A percentile compares a stretch with the other conserved stretches of the same genome.
phyloP scores from a whole-genome alignment of 2,329 filamentous ascomycete species.

The Paecilomyces dactylethromorphus region DNA sequence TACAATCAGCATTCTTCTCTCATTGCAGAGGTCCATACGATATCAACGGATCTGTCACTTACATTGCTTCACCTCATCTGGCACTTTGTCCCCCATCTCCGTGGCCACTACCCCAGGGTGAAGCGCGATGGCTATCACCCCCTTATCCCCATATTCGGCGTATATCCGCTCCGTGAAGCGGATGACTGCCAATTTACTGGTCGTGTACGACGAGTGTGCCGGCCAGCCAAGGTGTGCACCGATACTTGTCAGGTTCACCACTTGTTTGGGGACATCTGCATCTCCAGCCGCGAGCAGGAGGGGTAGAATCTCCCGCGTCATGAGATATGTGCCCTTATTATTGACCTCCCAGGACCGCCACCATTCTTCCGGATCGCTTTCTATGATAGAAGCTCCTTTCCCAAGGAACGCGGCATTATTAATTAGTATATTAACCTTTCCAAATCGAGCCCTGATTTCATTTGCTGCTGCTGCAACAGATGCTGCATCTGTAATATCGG shows the following conservation, averaged over 20 bases:
- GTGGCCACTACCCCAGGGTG: conserved; percentile 38
- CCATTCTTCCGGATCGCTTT: conserved; percentile 28
- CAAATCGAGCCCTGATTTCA: conserved; percentile 1
- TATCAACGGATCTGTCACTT: not conserved
- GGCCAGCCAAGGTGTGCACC: conserved; percentile 28
- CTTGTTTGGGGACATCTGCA: conserved; percentile 23
- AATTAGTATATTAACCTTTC: conserved; percentile 37
- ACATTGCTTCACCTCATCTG: conserved; percentile 7
- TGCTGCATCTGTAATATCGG: conserved; percentile 34
- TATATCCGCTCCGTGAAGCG: conserved; percentile 46
- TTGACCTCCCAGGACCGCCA: conserved; percentile 42
- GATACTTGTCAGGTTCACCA: conserved; percentile 43
- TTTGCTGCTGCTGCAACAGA: conserved; percentile 25
- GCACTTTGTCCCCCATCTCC: conserved; percentile 27
- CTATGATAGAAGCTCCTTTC: conserved; percentile 16
- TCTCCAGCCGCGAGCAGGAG: conserved; percentile 19
- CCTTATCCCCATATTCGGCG: conserved; percentile 40
- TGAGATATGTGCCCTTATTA: conserved; percentile 40
- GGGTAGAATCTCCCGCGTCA: conserved; percentile 40
- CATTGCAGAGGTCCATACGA: not conserved
- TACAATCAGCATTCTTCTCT: not conserved
- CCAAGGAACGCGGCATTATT: conserved; percentile 38
- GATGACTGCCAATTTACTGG: conserved; percentile 44
- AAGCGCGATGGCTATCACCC: conserved; percentile 34
- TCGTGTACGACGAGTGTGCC: conserved; percentile 40